Percentiles rank a stretch among this genome's conserved stretches.
These are phyloP conservation scores for Pseudocercospora cruenta DNA, from an alignment of 2,329 filamentous ascomycete species.

Conservation along the genomic window DNA sequence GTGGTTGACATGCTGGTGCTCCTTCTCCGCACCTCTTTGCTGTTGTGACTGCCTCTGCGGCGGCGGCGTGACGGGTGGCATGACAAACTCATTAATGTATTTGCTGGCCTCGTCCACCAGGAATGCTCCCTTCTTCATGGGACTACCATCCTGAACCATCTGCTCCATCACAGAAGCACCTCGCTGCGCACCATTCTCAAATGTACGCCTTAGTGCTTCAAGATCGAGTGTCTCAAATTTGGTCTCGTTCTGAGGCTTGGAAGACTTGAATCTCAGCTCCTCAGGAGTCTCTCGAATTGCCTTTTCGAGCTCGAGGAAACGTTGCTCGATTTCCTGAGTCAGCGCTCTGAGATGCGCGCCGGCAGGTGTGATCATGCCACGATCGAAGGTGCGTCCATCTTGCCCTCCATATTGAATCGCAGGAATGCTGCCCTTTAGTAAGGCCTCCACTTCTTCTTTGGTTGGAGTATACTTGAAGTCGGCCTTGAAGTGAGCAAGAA, in stretches of 20 bases:
- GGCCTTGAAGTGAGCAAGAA: constrained; percentile 35
- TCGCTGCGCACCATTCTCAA: constrained; percentile 34
- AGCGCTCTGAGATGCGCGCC: constrained; percentile 77
- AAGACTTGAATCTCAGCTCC: constrained; percentile 33
- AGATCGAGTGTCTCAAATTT: constrained; percentile 39
- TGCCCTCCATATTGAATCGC: constrained; percentile 49
- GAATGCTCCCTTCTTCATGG: constrained; percentile 42
- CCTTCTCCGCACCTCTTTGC: constrained; percentile 8
- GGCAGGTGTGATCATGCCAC: constrained; percentile 74
- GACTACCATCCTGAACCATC: constrained; percentile 42
- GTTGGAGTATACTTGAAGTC: constrained; percentile 39
- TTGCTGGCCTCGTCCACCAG: constrained; percentile 42
- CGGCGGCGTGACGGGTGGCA: constrained; percentile 40
- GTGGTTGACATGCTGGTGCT: constrained; percentile 26
- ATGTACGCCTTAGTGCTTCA: constrained; percentile 33
- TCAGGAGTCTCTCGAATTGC: constrained; percentile 50
- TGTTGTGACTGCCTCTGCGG: constrained; percentile 21
- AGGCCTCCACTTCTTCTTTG: constrained; percentile 48
- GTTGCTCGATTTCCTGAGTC: constrained; percentile 68
- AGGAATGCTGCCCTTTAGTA: constrained; percentile 60
- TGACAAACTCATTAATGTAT: constrained; percentile 45
- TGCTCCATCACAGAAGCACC: constrained; percentile 44
- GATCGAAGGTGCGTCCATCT: constrained; percentile 50
- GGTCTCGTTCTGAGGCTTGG: constrained; percentile 38
- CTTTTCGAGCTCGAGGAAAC: constrained; percentile 70